A percentile compares a stretch with the other conserved stretches of the same genome.
Conservation (phyloP, 139 green algal species). For the Chlorella sp. region DNA sequence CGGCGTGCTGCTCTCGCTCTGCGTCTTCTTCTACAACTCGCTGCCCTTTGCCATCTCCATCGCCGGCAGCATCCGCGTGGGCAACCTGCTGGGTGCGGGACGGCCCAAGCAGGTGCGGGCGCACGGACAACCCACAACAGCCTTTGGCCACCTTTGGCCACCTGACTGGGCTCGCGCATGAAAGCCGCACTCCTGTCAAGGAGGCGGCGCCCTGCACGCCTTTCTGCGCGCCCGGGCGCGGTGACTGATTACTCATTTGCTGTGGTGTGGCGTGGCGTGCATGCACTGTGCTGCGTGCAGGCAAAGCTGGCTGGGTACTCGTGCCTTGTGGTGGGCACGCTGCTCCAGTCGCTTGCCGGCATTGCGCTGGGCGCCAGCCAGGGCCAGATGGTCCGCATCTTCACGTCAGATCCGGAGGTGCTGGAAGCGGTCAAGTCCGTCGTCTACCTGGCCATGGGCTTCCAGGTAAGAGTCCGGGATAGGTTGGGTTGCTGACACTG, state of each 20-base stretch:
- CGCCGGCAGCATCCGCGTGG: constrained; percentile 46
- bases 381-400: constrained; percentile 16
- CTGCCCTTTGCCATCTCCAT: constrained; percentile 47
- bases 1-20: constrained; percentile 33
- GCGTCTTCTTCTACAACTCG: constrained; percentile 35
- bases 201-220: too few relatives aligned
- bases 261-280: neutral
- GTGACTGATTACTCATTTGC: neutral
- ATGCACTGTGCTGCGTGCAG: too few relatives aligned
- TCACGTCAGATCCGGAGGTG: constrained; percentile 14
- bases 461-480: constrained; percentile 8
- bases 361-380: constrained; percentile 8
- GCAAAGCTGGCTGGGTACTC: constrained; percentile 13
- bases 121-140: neutral
- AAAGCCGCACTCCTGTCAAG: neutral
- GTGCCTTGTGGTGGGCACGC: constrained; percentile 16
- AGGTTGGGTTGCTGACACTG: neutral
- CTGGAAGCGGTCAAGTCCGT: constrained; percentile 3
- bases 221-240: too few relatives aligned
- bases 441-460: constrained; percentile 14
- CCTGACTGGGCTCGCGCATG: neutral
- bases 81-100: constrained; percentile 41
- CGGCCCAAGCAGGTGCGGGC: constrained; percentile 1
- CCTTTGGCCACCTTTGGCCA: neutral
- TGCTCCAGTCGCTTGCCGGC: constrained; percentile 13